Conservation (phyloP, 306 rosid species). For the Spatholobus suberectus region DNA sequence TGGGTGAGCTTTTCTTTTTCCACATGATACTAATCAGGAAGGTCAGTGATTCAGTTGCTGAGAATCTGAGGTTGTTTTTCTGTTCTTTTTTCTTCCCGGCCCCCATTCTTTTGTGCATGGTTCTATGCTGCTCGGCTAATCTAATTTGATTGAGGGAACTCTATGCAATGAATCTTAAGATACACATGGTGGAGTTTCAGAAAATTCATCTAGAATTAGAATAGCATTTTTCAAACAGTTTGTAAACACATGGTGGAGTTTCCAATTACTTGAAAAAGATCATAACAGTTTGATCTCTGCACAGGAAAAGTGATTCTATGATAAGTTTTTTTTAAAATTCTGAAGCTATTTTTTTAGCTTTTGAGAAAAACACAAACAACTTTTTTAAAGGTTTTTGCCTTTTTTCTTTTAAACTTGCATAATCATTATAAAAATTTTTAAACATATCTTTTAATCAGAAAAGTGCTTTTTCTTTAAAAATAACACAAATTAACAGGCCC, state of each 20-base stretch:
- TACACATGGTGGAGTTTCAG: slow-evolving; percentile 5
- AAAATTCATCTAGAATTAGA: slow-evolving; percentile 8
- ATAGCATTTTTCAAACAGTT: slow-evolving; percentile 5
- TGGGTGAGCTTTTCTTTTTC: slow-evolving; percentile 96
- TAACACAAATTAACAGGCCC: background rate
- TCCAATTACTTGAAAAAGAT: background rate
- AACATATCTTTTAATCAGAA: background rate
- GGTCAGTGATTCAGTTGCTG: slow-evolving; percentile 76
- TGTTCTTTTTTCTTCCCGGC: slow-evolving; percentile 35
- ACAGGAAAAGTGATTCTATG: background rate
- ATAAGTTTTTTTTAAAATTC: background rate
- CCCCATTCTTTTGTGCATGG: slow-evolving; percentile 24
- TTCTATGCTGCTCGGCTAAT: slow-evolving; percentile 20
- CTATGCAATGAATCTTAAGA: slow-evolving; percentile 35
- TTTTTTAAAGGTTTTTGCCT: no score
- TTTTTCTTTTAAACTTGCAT: no score
- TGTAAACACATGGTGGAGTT: no score
- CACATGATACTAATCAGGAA: slow-evolving; percentile 94
- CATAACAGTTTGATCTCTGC: background rate
- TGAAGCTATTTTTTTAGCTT: background rate
- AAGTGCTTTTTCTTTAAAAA: background rate
- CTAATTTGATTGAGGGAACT: slow-evolving; percentile 27
- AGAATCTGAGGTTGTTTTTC: slow-evolving; percentile 53
- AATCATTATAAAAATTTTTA: no score
- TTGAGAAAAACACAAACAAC: no score